Base-by-base conservation (phyloP, 2,329 filamentous ascomycete genomes). In the Camptophora hylomeconis region DNA sequence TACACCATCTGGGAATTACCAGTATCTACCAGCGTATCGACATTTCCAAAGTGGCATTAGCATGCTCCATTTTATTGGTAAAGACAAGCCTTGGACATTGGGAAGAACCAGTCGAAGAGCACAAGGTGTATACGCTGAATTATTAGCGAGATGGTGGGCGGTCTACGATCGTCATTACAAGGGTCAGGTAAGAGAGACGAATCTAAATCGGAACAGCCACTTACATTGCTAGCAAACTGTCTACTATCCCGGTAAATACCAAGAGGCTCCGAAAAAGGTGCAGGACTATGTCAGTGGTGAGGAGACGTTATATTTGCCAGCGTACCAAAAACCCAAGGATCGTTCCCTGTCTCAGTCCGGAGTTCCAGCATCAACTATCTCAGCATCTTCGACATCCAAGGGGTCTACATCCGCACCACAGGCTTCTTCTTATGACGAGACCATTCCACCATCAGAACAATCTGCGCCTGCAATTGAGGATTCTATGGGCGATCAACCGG, bases 1-100 rank as follows among this genome's bases (percentile, higher is more conserved):
- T 54, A 98, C 89, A 0, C 89, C 89, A 1, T 94, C 82, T 38
- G 86, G 80, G 14, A 84, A 93, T 53, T 98, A 98, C 60, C 89
- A 98, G 58, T 98, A 95, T 57, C 68, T 94, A 32, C 89, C 89
- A 8, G 89, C 89, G 29, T 98, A 92, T 57, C 73, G 75, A 41
- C 83, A 95, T 62, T 92, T 92, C 54, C 81, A 92, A 56, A 80
- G 79, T 26, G 80, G 73, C 44, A 92, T 98, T 46, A 86, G 69
- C 49, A 70, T 92, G 61, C 77, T 92, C 15, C 89, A 98, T 58
- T 98, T 94, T 55, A 95, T 98, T 46, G 89, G 89, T 22, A 58
- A 75, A 34, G 69, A 81, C 32, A 98, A 98, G 60, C 89, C 89
- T 0, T 98, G 89, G 89, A 67, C 68, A 13, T 58, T 72, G 35